Evolutionary conservation across 805 yeast genomes (phyloP), one percentile per base, ranked within the genome.

Genomic region (Nadsonia fulvescens): DNA sequence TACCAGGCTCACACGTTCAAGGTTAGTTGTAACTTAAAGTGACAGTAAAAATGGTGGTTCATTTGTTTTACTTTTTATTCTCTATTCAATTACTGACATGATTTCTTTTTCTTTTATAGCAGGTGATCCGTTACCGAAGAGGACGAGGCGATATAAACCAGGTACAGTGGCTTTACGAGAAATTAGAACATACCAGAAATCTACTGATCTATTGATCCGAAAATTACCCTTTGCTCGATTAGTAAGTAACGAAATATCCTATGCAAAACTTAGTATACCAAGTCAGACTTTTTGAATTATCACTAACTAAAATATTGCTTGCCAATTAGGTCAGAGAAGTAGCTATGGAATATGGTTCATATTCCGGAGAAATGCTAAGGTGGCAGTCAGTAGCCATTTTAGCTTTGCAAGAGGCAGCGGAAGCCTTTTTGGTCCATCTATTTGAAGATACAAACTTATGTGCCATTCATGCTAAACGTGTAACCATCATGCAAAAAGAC

Each of bases 381-480:
- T 86, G 89, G 74, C 95, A 86, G 58, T 77, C 93, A 31, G 77
- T 92, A 40, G 98, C 98, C 40, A 76, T 86, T 40, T 83, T 93
- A 61, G 98, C 98, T 42, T 65, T 86, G 46, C 98, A 86, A 59
- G 98, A 89, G 63, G 83, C 96, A 37, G 93, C 86, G 37, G 98
- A 86, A 66, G 95, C 95, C 49, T 89, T 82, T 69, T 66, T 89
- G 46, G 94, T 86, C 29, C 79, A 93, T 34, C 61, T 86, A 49
- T 89, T 86, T 44, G 96, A 86, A 66, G 96, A 89, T 58, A 89
- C 96, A 40, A 86, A 83, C 66, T 69, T 86, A 64, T 89, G 95
- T 63, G 95, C 96, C 39, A 79, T 82, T 43, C 98, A 86, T 61
- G 98, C 96, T 49, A 86, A 89, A 73, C 76, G 98, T 63, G 96